A percentile compares a stretch with the other conserved stretches of the same genome.
Conservation (phyloP, 2,329 filamentous ascomycete species). For the Emergomyces orientalis region DNA sequence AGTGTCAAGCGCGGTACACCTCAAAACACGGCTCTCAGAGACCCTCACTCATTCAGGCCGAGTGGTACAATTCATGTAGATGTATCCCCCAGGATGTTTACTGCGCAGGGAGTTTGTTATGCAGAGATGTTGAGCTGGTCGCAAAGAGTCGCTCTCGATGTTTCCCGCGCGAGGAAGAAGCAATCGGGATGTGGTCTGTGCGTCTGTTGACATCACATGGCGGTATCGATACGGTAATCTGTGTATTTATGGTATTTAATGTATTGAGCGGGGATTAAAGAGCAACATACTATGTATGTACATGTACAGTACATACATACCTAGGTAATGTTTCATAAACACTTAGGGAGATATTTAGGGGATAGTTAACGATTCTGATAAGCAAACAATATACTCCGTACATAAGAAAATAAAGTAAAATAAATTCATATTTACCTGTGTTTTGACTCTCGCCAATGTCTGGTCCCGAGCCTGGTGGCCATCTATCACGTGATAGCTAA, state of each 20-base stretch:
- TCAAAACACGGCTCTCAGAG: background rate
- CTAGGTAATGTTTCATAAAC: too few species aligned
- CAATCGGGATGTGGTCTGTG: conserved; percentile 7
- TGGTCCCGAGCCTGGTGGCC: too few species aligned
- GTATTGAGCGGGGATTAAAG: background rate
- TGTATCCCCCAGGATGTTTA: background rate
- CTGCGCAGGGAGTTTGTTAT: background rate
- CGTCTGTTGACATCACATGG: conserved; percentile 8
- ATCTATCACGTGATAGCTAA: too few species aligned
- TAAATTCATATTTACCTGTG: too few species aligned
- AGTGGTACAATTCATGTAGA: background rate
- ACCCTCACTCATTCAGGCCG: background rate
- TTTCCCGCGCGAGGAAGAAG: conserved; percentile 1
- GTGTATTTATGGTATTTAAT: background rate
- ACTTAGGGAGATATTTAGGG: too few species aligned
- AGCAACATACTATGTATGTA: too few species aligned
- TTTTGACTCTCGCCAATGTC: too few species aligned
- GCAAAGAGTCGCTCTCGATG: background rate
- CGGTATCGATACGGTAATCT: background rate
- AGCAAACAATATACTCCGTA: too few species aligned
- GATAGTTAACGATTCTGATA: too few species aligned
- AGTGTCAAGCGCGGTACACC: background rate
- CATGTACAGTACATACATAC: too few species aligned
- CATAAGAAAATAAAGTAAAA: too few species aligned
- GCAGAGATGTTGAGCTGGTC: conserved; percentile 1